Evolutionary conservation across 495 filamentous ascomycete species (phyloP), one percentile per base, ranked within the genome.

Genomic region (Podospora pseudoanserina): DNA sequence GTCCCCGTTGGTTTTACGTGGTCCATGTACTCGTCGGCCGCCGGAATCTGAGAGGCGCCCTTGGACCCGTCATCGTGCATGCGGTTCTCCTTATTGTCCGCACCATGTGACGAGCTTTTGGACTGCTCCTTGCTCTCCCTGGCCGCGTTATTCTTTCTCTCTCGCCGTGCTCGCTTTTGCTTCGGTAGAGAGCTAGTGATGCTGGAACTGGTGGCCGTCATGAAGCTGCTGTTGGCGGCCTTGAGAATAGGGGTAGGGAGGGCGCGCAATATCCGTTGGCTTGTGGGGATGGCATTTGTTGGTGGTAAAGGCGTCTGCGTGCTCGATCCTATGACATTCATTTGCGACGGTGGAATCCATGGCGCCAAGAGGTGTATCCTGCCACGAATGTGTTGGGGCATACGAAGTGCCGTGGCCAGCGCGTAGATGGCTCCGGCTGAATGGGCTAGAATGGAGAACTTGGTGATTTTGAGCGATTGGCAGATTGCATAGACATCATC

Each of bases 271-370:
- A 99, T 93, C 58, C 91, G 87, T 73, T 98, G 96, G 4, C 92
- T 90, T 56, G 94, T 94, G 11, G 95, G 96, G 58, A 99, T 89
- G 9, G 92, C 90, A 71, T 90, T 93, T 1, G 86, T 88, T 0
- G 92, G 93, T 0, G 91, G 87, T 11, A 90, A 80, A 2, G 77
- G 77, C 13, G 90, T 88, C 69, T 91, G 87, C 19, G 90, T 86
- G 30, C 73, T 75, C n/a, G 90, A 84, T 32, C 93, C 82, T 61
- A 96, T 88, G 39, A 87, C 90, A 49, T 89, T 93, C 83, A 98
- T 91, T 73, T 99, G 95, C n/a, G 92, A 96, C 0, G 95, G 95
- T 2, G 95, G 95, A 55, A 99, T 98, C 96, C 95, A 99, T 0
- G 95, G 95, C 2, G 95, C 94, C 15, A 99, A 84, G 9, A 99